Evolutionary conservation across 768 basidiomycete species (phyloP).

Genomic region (Amanita muscaria): DNA sequence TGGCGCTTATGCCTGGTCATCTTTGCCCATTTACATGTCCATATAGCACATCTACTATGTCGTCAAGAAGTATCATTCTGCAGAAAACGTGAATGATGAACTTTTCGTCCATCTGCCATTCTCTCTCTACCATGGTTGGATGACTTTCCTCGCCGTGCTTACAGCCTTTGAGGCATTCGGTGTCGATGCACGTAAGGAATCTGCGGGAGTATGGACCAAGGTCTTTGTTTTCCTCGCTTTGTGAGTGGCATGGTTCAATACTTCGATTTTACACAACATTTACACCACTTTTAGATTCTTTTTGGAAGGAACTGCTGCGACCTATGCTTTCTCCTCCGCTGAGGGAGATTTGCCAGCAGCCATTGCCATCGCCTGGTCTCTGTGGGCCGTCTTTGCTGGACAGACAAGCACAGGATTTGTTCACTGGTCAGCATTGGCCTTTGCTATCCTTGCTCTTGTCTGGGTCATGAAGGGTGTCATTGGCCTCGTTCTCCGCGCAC

Average conservation of each 20-base stretch:
- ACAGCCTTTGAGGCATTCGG: slow-evolving; percentile 89
- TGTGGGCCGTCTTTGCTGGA: slow-evolving; percentile 86
- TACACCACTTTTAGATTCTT: slow-evolving; percentile 51
- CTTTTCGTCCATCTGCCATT: slow-evolving; percentile 93
- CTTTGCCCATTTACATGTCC: slow-evolving; percentile 19
- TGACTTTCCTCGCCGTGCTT: slow-evolving; percentile 72
- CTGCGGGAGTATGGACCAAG: slow-evolving; percentile 84
- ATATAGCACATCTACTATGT: slow-evolving; percentile 86
- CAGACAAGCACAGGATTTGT: slow-evolving; percentile 65
- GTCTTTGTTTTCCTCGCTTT: slow-evolving; percentile 91
- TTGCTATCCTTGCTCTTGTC: slow-evolving; percentile 75
- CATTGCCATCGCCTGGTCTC: slow-evolving; percentile 85
- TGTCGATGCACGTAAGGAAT: slow-evolving; percentile 52
- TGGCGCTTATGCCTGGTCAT: slow-evolving; percentile 14
- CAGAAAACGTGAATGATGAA: slow-evolving; percentile 64
- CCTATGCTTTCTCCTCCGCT: slow-evolving; percentile 84
- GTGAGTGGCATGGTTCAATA: slow-evolving; percentile 33
- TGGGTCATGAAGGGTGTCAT: slow-evolving; percentile 75
- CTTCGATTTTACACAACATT: neutral
- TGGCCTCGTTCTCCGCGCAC: slow-evolving; percentile 40
- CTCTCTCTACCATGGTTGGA: slow-evolving; percentile 93
- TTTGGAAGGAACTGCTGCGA: slow-evolving; percentile 86
- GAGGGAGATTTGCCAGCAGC: slow-evolving; percentile 93
- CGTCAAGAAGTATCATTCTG: slow-evolving; percentile 77
- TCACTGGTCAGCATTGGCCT: slow-evolving; percentile 83